Evolutionary conservation across 73 alveolate genomes (phyloP).

Genomic region (Paramecium caudatum): DNA sequence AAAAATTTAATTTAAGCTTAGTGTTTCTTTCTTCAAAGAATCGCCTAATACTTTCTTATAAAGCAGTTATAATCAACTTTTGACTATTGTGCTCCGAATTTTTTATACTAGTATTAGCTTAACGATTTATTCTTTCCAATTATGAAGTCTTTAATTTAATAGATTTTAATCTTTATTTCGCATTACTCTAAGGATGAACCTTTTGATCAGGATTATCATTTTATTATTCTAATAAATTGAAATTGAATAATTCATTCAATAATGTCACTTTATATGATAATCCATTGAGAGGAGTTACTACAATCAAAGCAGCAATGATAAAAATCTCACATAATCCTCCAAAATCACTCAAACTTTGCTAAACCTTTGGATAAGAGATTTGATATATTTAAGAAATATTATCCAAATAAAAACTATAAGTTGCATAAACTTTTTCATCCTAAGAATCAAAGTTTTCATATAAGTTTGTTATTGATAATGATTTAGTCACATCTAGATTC

Average conservation of each 20-base stretch:
- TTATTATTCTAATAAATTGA: neutral
- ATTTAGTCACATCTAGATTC: neutral
- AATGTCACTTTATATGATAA: constrained; percentile 32
- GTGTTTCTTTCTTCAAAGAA: constrained; percentile 5
- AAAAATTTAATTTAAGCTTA: neutral
- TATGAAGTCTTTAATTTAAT: neutral
- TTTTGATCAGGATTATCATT: neutral
- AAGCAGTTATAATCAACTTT: constrained; percentile 2
- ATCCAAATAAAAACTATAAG: constrained; percentile 21
- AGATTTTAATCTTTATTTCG: constrained; percentile 36
- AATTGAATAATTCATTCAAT: constrained; percentile 9
- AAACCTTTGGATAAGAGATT: constrained; percentile 30
- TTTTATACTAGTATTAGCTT: neutral
- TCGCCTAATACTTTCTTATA: neutral
- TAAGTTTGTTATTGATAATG: neutral
- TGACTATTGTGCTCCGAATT: constrained; percentile 23
- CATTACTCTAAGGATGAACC: neutral
- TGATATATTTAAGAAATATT: neutral
- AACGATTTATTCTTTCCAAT: constrained; percentile 12
- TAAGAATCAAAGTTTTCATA: constrained; percentile 20
- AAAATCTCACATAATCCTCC: constrained; percentile 49
- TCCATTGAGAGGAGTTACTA: neutral
- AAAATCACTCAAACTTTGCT: constrained; percentile 3
- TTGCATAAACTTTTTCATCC: constrained; percentile 24
- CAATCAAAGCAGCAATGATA: neutral